Evolutionary conservation across 129 eudicot genomes (phyloP).

Genomic region (Pulicaria dysenterica): DNA sequence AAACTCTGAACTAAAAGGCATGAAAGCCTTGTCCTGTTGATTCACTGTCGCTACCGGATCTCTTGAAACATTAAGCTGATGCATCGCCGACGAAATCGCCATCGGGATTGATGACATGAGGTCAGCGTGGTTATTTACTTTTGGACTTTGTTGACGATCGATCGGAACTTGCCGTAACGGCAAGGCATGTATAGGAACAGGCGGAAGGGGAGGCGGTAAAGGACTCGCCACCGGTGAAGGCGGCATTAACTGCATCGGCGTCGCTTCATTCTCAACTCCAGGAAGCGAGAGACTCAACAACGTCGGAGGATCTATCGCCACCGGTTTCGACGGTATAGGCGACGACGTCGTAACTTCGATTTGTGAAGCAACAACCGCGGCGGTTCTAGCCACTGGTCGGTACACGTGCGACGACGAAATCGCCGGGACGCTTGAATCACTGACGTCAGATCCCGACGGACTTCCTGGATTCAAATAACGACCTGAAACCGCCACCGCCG

Average conservation of each 20-base stretch:
- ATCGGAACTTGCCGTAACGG: conserved; percentile 34
- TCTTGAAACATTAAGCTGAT: conserved; percentile 26
- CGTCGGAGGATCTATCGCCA: conserved; percentile 51
- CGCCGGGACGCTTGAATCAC: conserved; percentile 55
- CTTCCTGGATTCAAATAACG: conserved; percentile 58
- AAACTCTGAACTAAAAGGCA: conserved; percentile 61
- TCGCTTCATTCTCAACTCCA: conserved; percentile 46
- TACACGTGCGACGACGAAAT: conserved; percentile 43
- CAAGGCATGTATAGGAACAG: conserved; percentile 24
- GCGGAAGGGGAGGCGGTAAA: conserved; percentile 27
- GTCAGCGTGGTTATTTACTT: conserved; percentile 24
- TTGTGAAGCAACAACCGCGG: conserved; percentile 38
- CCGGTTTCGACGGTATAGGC: neutral
- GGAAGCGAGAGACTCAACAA: conserved; percentile 67
- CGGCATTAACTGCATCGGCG: conserved; percentile 26
- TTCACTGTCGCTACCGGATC: conserved; percentile 23
- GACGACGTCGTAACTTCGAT: conserved; percentile 34
- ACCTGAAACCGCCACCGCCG: conserved; percentile 61
- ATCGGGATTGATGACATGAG: conserved; percentile 36
- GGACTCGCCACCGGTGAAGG: conserved; percentile 23
- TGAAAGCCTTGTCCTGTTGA: conserved; percentile 43
- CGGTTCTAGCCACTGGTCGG: conserved; percentile 64
- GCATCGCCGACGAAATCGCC: conserved; percentile 46
- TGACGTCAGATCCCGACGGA: conserved; percentile 82
- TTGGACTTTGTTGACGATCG: conserved; percentile 20